phyloP scores from a whole-genome alignment of 225 moss, liverwort and hornwort species.

The Rhytidiadelphus loreus region DNA sequence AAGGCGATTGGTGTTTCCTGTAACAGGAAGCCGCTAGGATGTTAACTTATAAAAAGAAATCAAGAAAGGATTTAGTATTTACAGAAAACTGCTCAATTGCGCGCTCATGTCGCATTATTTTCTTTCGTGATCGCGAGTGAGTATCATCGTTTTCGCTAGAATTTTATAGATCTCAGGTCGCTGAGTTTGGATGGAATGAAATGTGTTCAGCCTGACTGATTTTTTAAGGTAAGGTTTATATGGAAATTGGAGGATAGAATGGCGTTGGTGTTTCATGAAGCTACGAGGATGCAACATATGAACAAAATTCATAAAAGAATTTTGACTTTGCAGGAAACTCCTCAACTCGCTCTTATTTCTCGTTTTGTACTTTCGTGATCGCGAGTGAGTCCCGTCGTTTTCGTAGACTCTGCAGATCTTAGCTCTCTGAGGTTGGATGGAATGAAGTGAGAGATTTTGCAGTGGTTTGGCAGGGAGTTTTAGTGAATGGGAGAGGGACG shows the following conservation, averaged over 20 bases:
- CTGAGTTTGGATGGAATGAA: background rate
- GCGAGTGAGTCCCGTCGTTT: background rate
- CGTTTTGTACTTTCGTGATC: background rate
- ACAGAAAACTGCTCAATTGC: background rate
- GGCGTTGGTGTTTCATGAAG: background rate
- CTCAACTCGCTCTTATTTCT: background rate
- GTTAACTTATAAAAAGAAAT: too few relatives aligned
- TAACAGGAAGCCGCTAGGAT: background rate
- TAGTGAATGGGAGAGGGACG: background rate
- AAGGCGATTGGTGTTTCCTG: background rate
- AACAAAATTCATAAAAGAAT: background rate
- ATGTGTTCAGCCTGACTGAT: background rate
- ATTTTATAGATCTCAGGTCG: background rate
- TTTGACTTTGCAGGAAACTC: background rate
- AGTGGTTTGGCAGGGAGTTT: background rate
- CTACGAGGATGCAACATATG: too few relatives aligned
- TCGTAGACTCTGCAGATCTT: background rate
- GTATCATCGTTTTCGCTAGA: background rate
- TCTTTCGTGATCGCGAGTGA: background rate
- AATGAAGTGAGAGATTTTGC: background rate
- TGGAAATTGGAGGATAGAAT: background rate
- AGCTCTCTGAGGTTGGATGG: background rate
- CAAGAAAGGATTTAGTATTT: background rate
- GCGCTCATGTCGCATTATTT: background rate
- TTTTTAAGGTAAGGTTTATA: background rate